Evolutionary conservation across 2,329 filamentous ascomycete species (phyloP).

Genomic region (Coniochaeta hoffmannii): DNA sequence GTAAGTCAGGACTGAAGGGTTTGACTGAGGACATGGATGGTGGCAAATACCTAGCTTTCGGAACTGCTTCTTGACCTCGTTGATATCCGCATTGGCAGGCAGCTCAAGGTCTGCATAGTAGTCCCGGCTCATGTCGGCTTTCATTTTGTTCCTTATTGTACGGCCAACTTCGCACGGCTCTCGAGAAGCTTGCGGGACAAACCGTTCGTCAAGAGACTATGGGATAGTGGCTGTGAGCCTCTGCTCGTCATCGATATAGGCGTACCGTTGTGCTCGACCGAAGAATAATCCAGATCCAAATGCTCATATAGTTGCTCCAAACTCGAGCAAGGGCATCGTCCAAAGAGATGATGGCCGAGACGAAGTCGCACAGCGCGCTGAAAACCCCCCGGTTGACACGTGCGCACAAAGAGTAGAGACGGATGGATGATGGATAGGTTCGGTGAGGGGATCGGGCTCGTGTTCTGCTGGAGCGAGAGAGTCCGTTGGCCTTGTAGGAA

Average conservation of each 20-base stretch:
- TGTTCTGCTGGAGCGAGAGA: not conserved
- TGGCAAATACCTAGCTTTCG: conserved; percentile 70
- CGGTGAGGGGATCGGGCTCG: not conserved
- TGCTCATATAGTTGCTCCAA: not conserved
- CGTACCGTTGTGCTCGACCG: not conserved
- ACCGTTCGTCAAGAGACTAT: not conserved
- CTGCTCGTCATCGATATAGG: not conserved
- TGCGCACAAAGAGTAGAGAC: not conserved
- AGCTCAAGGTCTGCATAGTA: conserved; percentile 84
- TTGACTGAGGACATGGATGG: no score
- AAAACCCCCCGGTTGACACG: not conserved
- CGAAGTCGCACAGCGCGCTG: not conserved
- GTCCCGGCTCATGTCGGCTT: conserved; percentile 61
- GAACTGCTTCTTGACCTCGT: conserved; percentile 81
- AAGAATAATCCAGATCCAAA: not conserved
- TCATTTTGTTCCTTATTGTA: conserved; percentile 52
- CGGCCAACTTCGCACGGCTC: conserved; percentile 20
- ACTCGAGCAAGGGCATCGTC: not conserved
- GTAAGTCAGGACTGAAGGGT: conserved; percentile 10
- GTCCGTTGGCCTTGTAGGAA: no score
- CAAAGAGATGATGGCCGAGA: not conserved
- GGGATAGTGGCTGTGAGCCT: not conserved
- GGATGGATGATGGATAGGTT: no score
- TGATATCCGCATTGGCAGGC: conserved; percentile 55
- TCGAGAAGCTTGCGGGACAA: not conserved